These are phyloP conservation scores for Botrytis tulipae DNA, from an alignment of 2,329 filamentous ascomycete genomes.

Conservation along the genomic window DNA sequence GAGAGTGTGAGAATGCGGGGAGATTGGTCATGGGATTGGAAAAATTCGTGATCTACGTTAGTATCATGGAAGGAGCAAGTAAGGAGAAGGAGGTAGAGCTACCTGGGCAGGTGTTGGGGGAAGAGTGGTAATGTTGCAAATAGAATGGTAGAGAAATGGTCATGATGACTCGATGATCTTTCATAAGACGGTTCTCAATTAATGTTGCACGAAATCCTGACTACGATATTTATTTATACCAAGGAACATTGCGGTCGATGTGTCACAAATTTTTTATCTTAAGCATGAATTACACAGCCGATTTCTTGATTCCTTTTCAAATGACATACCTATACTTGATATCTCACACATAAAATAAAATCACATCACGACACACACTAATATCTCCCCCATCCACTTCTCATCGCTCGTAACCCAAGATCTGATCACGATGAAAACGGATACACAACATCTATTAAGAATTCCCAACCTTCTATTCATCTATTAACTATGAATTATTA, in stretches of 20 bases:
- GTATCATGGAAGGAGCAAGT: background rate
- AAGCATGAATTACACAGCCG: background rate
- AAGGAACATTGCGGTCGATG: background rate
- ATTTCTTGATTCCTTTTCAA: background rate
- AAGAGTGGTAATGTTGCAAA: background rate
- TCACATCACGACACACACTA: background rate
- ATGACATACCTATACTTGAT: background rate
- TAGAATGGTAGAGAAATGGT: background rate
- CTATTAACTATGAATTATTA: constrained; percentile 4
- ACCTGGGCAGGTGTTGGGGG: background rate
- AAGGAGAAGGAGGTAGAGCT: background rate
- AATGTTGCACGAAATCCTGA: background rate
- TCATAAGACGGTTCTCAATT: background rate
- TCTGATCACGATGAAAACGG: background rate
- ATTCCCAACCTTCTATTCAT: background rate
- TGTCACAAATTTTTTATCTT: background rate
- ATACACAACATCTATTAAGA: background rate
- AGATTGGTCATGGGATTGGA: background rate
- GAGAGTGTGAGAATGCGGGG: background rate
- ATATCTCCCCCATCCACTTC: background rate
- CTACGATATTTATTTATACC: background rate
- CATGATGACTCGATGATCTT: background rate
- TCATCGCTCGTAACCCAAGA: background rate
- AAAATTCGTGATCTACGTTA: background rate
- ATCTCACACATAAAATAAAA: background rate